Conservation (phyloP, 2,329 filamentous ascomycete species). For the Penicillium sp. region DNA sequence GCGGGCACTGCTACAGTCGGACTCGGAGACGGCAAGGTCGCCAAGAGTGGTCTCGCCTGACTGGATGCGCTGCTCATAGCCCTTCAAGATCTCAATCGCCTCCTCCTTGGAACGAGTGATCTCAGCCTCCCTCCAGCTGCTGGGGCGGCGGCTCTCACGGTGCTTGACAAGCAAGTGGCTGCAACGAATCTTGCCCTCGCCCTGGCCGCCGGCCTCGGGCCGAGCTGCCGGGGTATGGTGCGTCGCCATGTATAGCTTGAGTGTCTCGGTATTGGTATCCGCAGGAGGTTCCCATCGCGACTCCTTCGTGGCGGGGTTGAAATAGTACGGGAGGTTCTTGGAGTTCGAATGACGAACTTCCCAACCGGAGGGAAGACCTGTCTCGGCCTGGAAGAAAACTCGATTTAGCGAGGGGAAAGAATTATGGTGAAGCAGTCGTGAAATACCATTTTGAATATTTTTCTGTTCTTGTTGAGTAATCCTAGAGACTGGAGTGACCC, state of each 20-base stretch:
- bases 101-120: constrained; percentile 90
- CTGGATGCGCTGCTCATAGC: constrained; percentile 73
- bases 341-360: constrained; percentile 97
- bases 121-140: constrained; percentile 86
- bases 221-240: constrained; percentile 62
- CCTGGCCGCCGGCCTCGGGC: constrained; percentile 38
- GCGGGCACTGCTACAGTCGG: constrained; percentile 90
- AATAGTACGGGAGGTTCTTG: constrained; percentile 98
- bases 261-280: constrained; percentile 83
- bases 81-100: constrained; percentile 72
- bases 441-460: constrained; percentile 10
- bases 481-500: neutral
- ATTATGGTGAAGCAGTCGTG: neutral
- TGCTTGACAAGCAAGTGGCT: constrained; percentile 96
- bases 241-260: constrained; percentile 90
- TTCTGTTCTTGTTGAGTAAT: neutral
- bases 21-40: constrained; percentile 82
- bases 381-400: constrained; percentile 57
- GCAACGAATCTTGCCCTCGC: constrained; percentile 83
- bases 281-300: constrained; percentile 93
- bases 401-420: neutral
- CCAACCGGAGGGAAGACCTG: constrained; percentile 82
- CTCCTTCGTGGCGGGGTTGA: constrained; percentile 80
- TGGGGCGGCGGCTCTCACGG: constrained; percentile 77
- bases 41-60: constrained; percentile 67